These are phyloP conservation scores for Epithemia pelagica DNA, from an alignment of 108 stramenopile species.

Conservation along the genomic window DNA sequence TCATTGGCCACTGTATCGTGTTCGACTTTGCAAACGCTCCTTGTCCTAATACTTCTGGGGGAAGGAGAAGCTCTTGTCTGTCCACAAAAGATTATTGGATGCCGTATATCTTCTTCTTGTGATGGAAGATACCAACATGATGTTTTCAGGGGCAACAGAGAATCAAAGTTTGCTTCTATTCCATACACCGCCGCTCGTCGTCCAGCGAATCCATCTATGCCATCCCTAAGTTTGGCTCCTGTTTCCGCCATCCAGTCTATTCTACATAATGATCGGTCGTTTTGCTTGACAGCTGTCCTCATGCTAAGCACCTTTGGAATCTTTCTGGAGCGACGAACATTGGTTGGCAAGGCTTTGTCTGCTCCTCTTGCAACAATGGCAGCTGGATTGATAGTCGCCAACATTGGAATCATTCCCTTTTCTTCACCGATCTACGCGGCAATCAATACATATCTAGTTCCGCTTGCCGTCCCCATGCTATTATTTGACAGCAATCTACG, in stretches of 20 bases:
- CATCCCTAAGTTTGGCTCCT: not conserved
- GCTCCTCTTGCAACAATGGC: constrained; percentile 81
- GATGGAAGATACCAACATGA: too few species aligned
- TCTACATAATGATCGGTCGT: constrained; percentile 46
- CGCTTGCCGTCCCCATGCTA: constrained; percentile 83
- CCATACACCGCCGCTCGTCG: too few species aligned
- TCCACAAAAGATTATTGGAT: too few species aligned
- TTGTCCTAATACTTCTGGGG: too few species aligned
- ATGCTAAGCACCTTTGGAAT: constrained; percentile 61
- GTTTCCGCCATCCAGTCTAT: not conserved
- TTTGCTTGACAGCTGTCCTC: constrained; percentile 48
- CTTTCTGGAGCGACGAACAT: constrained; percentile 54
- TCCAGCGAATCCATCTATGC: not conserved
- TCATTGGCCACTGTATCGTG: too few species aligned
- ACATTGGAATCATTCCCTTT: constrained; percentile 67
- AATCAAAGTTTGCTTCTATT: too few species aligned
- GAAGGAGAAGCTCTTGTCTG: too few species aligned
- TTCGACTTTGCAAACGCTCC: too few species aligned
- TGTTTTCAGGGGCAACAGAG: too few species aligned
- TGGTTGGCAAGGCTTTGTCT: constrained; percentile 71
- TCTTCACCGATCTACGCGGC: constrained; percentile 42
- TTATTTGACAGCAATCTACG: constrained; percentile 82
- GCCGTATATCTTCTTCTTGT: too few species aligned
- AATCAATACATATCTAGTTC: constrained; percentile 66
- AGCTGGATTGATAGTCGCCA: constrained; percentile 50